Evolutionary conservation across 2,329 filamentous ascomycete genomes (phyloP), one percentile per base, ranked within the genome.

Genomic region (Trichoderma cornu-damae): DNA sequence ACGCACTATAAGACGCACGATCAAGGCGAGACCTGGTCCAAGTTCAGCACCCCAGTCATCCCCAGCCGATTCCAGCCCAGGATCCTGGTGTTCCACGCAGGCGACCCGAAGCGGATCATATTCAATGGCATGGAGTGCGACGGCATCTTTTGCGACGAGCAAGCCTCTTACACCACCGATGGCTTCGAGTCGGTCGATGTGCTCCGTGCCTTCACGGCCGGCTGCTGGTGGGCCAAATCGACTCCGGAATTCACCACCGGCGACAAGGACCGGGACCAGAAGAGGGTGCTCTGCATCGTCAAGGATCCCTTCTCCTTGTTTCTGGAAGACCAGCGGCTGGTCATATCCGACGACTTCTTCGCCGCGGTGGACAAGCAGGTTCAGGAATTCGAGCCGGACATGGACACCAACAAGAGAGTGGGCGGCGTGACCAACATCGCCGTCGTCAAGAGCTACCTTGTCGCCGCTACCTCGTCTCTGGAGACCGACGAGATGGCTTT

Each of bases 401-500:
- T 99, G 65, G 86, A 90, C 61, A 83, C 82, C 26, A 84, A 85
- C 59, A 84, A 88, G 55, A 84, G 88, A 1, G 85, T 96, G 4
- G 81, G 85, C 62, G 93, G 94, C 55, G 82, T 96, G 62, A 83
- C 90, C 61, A 93, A 88, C 69, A 77, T 96, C 62, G 92, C 90
- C 3, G 77, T 86, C 8, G 89, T 96, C 60, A 96, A 96, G 72
- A 89, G 88, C 65, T 96, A 88, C 68, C 75, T 99, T 30, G 82
- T 99, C 38, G 89, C 88, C 14, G 94, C 93, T 34, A 87, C 89
- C 3, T 85, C 87, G 61, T 88, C 91, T 16, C 79, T 84, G 34
- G 85, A 87, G 49, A 96, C 91, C 9, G 87, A 89, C 64, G 95
- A 99, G 73, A 88, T 96, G 80, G 90, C 90, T 3, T 81, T 99